Evolutionary conservation across 192 early-diverging fungal species (phyloP), one percentile per base, ranked within the genome.

Genomic region (Kickxella alabastrina): DNA sequence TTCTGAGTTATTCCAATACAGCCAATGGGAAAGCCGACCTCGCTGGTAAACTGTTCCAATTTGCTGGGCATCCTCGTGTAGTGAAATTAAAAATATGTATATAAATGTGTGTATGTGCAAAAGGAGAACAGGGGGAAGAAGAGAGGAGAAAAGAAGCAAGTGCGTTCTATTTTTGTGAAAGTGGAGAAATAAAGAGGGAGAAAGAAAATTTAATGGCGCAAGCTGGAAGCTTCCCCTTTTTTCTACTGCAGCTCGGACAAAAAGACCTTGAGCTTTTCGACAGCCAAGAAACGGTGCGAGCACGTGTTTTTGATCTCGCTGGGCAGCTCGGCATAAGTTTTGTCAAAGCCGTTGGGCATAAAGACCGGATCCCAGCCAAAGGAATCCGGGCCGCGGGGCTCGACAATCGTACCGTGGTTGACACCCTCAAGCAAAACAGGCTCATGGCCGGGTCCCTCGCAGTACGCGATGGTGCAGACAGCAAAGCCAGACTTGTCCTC

Each of bases 291-390:
- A 23, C 96, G 71, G 54, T 98, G 96, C 31, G 92, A 95, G 56
- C 96, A 94, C 13, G 78, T 68, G 70, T 98, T 97, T 57, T 98
- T 98, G 43, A 80, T 37, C 14, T 61, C 69, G 57, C 90, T 86
- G 9, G 82, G 75, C 87, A 98, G 88, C 66, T 97, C 91, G 9
- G 91, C 94, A 71, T 92, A 87, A 48, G 89, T 89, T 51, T 82
- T 51, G 40, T 70, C 65, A 36, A 68, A 78, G 23, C 86, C 88
- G 45, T 86, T 82, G 12, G 96, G 96, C 77, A 90, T 66, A 64
- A 98, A 98, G 26, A 95, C 78, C 7, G 94, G 87, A 81, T 98
- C 93, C 96, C 96, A 98, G 10, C 96, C 96, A 78, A 98, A 98
- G 42, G 73, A 65, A 10, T 65, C 59, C 9, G 90, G 86, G 0